Evolutionary conservation across 108 stramenopile genomes (phyloP).

Genomic region (Parietichytrium sp.): DNA sequence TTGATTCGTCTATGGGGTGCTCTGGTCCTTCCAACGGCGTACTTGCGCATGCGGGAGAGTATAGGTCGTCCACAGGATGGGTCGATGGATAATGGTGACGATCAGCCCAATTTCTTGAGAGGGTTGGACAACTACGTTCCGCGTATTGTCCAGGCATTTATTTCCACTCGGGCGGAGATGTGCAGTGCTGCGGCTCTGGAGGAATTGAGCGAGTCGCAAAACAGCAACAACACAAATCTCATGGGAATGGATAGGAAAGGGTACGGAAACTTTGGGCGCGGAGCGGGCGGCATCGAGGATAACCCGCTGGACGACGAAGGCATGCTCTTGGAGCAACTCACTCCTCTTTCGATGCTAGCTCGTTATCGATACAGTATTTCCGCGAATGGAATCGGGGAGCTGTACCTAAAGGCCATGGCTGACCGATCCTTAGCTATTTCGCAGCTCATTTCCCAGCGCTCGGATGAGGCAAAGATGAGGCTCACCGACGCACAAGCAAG

Average conservation of each 20-base stretch:
- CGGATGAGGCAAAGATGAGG: neutral
- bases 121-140: constrained; percentile 29
- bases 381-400: neutral
- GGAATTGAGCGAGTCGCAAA: neutral
- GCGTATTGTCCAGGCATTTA: neutral
- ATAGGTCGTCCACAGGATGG: too few relatives aligned
- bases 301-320: constrained; percentile 34
- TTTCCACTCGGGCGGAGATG: constrained; percentile 28
- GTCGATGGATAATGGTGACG: neutral
- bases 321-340: constrained; percentile 36
- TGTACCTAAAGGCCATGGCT: neutral
- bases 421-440: neutral
- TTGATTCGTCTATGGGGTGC: constrained; percentile 17
- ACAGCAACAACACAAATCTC: neutral
- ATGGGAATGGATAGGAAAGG: constrained; percentile 1
- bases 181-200: constrained; percentile 36
- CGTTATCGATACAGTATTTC: neutral
- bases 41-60: constrained; percentile 27
- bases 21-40: neutral
- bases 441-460: neutral
- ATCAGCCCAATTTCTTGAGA: neutral
- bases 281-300: constrained; percentile 22
- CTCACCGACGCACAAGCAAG: constrained; percentile 20
- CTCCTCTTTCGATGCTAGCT: constrained; percentile 21
- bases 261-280: constrained; percentile 34